Conservation (phyloP, 163 green algal genomes). For the Coccomyxa subellipsoidea region DNA sequence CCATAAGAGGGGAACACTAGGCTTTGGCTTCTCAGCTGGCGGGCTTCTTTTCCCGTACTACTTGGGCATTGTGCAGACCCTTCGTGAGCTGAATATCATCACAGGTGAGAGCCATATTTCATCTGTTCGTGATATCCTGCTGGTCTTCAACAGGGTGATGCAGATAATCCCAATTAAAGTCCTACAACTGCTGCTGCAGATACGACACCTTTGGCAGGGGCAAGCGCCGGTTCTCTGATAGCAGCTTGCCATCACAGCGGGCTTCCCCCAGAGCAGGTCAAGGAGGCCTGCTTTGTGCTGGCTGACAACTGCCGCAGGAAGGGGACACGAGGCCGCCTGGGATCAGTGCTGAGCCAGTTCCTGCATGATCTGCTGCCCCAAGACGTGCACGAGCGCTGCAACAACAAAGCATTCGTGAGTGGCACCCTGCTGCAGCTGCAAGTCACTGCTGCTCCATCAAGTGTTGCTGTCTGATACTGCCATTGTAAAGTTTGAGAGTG, state of each 20-base stretch:
- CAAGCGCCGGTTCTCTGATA: slow-evolving; percentile 77
- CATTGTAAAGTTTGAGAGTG: too few relatives aligned
- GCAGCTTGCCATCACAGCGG: slow-evolving; percentile 63
- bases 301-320: slow-evolving; percentile 47
- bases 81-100: slow-evolving; percentile 30
- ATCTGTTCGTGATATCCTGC: not conserved
- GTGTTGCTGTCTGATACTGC: too few relatives aligned
- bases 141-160: not conserved
- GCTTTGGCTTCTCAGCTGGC: not conserved
- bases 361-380: slow-evolving; percentile 55
- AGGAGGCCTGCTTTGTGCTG: slow-evolving; percentile 46
- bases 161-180: not conserved
- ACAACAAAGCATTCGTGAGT: slow-evolving; percentile 45
- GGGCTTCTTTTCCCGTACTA: slow-evolving; percentile 64
- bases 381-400: slow-evolving; percentile 64
- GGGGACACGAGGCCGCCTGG: slow-evolving; percentile 56
- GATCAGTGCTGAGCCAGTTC: slow-evolving; percentile 1
- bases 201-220: slow-evolving; percentile 62
- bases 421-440: not conserved
- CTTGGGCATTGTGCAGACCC: slow-evolving; percentile 37
- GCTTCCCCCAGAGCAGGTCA: slow-evolving; percentile 48
- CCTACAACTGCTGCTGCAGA: slow-evolving; percentile 21
- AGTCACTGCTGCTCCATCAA: too few relatives aligned
- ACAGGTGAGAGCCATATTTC: too few relatives aligned
- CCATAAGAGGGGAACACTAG: not conserved